A percentile compares a stretch with the other conserved stretches of the same genome.
These are phyloP conservation scores for Inonotus hispidus DNA, from an alignment of 1,284 basidiomycete genomes.

Conservation along the genomic window DNA sequence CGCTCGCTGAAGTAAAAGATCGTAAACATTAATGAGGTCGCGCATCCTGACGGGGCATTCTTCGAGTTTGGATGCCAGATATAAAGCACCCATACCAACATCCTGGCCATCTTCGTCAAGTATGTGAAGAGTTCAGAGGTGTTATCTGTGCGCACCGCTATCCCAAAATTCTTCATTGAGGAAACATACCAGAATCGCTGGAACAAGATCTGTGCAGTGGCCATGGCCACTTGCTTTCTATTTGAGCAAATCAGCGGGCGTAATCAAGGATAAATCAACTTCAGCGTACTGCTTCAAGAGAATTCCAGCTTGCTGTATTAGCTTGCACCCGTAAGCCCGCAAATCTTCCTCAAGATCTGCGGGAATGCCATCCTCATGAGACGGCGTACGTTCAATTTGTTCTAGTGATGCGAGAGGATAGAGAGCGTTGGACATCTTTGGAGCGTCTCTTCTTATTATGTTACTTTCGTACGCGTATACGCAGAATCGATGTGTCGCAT, in stretches of 20 bases:
- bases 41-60: constrained; percentile 90
- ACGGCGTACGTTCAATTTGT: constrained; percentile 80
- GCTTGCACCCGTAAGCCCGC: constrained; percentile 81
- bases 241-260: constrained; percentile 8
- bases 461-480: no score
- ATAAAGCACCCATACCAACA: constrained; percentile 88
- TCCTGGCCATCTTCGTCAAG: constrained; percentile 48
- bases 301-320: constrained; percentile 93
- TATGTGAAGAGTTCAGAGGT: background rate
- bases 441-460: background rate
- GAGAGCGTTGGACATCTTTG: constrained; percentile 49
- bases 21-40: constrained; percentile 92
- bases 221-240: constrained; percentile 92
- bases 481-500: no score
- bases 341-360: constrained; percentile 80
- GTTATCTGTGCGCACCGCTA: constrained; percentile 56
- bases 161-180: constrained; percentile 89
- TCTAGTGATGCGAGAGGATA: constrained; percentile 81
- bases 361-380: constrained; percentile 77
- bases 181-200: constrained; percentile 97
- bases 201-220: constrained; percentile 93
- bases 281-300: constrained; percentile 75
- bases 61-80: constrained; percentile 93
- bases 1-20: constrained; percentile 72
- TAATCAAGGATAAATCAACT: background rate